These are phyloP conservation scores for Daldinia caldariorum DNA, from an alignment of 495 filamentous ascomycete genomes.

Conservation along the genomic window DNA sequence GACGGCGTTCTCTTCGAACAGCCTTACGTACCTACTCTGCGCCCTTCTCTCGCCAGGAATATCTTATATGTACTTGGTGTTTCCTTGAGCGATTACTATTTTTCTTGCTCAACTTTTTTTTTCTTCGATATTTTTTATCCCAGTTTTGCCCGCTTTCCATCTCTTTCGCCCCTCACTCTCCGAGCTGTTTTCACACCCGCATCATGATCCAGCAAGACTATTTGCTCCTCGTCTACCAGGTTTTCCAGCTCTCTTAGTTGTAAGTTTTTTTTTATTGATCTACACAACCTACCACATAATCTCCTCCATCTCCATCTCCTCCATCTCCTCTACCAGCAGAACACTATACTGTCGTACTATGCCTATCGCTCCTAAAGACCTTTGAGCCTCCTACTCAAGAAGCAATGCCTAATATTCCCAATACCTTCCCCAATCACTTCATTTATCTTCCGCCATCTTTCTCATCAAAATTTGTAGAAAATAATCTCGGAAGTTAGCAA, in stretches of 20 bases:
- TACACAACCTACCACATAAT: neutral
- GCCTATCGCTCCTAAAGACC: neutral
- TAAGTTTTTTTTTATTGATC: constrained; percentile 14
- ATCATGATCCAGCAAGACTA: constrained; percentile 46
- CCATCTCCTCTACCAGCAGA: neutral
- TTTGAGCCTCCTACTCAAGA: no score
- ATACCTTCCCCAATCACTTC: neutral
- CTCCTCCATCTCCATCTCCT: neutral
- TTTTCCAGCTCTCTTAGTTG: constrained; percentile 40
- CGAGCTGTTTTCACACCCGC: constrained; percentile 18
- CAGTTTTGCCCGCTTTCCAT: constrained; percentile 3
- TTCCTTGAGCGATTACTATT: neutral
- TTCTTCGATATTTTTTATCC: constrained; percentile 2
- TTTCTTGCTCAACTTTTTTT: neutral
- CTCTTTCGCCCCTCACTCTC: constrained; percentile 23
- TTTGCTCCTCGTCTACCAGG: constrained; percentile 24
- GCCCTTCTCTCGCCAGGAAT: constrained; percentile 4
- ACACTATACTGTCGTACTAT: neutral
- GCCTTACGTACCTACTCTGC: neutral
- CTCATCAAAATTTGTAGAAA: no score
- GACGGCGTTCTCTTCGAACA: constrained; percentile 20
- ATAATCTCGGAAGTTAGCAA: neutral
- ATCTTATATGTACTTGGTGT: neutral
- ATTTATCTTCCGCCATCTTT: neutral
- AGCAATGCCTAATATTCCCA: neutral